Percentiles rank a stretch among this genome's conserved stretches.
Conservation (phyloP, 352 stramenopile genomes). For the Pythium dissimile region DNA sequence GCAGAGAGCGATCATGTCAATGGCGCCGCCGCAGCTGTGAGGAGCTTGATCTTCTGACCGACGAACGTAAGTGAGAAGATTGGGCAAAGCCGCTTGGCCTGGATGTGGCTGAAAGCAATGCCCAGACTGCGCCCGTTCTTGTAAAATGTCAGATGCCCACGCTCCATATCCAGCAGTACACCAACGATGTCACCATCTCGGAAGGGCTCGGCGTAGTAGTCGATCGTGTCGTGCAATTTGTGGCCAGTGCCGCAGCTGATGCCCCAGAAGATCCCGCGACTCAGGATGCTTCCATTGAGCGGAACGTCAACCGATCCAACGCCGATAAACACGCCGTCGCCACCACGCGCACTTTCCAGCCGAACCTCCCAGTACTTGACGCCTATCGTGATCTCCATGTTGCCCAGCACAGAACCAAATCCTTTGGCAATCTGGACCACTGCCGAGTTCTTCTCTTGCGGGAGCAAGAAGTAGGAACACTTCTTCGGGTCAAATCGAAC, state of each 20-base stretch:
- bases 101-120: constrained; percentile 63
- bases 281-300: constrained; percentile 57
- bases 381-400: constrained; percentile 46
- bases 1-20: constrained; percentile 18
- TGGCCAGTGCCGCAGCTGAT: constrained; percentile 72
- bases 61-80: constrained; percentile 71
- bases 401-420: constrained; percentile 59
- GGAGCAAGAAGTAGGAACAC: constrained; percentile 47
- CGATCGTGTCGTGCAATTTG: constrained; percentile 72
- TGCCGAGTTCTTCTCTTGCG: constrained; percentile 49
- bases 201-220: constrained; percentile 72
- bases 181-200: constrained; percentile 72
- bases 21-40: constrained; percentile 50
- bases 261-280: constrained; percentile 67
- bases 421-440: constrained; percentile 62
- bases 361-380: constrained; percentile 86
- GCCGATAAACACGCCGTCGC: constrained; percentile 73
- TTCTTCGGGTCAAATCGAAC: constrained; percentile 64
- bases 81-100: constrained; percentile 52
- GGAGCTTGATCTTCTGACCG: constrained; percentile 61
- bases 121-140: constrained; percentile 74
- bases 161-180: constrained; percentile 74
- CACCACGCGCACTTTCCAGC: constrained; percentile 40
- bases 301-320: constrained; percentile 50
- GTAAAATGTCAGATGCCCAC: constrained; percentile 72